phyloP scores from a whole-genome alignment of 2,329 filamentous ascomycete species.

The Aspergillus aculeatus region DNA sequence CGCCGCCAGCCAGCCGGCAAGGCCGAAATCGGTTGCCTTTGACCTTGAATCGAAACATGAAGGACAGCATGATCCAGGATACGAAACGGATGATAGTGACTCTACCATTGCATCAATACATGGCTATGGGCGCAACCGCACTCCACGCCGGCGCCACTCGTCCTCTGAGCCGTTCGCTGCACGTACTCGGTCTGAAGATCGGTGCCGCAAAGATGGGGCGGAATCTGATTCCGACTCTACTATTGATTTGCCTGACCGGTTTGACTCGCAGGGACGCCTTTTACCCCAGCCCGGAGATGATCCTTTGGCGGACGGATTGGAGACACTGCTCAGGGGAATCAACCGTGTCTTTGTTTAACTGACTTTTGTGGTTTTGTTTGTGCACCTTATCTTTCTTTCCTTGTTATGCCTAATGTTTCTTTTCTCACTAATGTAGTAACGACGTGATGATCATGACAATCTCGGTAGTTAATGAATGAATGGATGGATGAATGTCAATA shows the following conservation, averaged over 20 bases:
- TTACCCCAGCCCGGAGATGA: conserved; percentile 35
- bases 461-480: not conserved
- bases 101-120: conserved; percentile 30
- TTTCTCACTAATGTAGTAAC: not conserved
- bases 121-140: conserved; percentile 23
- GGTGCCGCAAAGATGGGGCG: conserved; percentile 6
- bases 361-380: conserved; percentile 3
- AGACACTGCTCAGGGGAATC: conserved; percentile 37
- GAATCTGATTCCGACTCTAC: conserved; percentile 44
- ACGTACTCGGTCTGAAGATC: not conserved
- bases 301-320: conserved; percentile 35
- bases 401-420: not conserved
- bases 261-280: conserved; percentile 42
- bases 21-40: conserved; percentile 37
- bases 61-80: conserved; percentile 30
- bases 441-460: not conserved
- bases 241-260: conserved; percentile 45
- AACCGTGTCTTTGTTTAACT: conserved; percentile 24
- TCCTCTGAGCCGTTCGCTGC: conserved; percentile 22
- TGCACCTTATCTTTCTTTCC: not conserved
- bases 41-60: conserved; percentile 21
- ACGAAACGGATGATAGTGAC: conserved; percentile 46
- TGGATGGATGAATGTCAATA: not conserved
- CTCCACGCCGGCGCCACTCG: conserved; percentile 23
- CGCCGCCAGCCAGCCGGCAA: conserved; percentile 25